phyloP scores from a whole-genome alignment of 1,284 basidiomycete species.

The Cutaneotrichosporon mucoides region DNA sequence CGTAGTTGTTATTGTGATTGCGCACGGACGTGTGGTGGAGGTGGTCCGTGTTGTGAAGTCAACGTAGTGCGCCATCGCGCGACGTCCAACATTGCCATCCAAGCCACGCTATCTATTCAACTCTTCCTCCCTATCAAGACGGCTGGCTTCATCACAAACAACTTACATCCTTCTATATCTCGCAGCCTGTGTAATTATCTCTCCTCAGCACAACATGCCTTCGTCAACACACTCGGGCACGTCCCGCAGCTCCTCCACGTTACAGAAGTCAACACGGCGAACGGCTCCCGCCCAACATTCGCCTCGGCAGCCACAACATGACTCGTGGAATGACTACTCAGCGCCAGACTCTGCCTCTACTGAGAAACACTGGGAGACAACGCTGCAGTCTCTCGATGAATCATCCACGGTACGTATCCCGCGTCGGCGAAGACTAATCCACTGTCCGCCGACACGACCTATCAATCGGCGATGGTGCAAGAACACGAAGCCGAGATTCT shows the following conservation, averaged over 20 bases:
- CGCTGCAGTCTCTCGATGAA: neutral
- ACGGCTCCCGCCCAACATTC: neutral
- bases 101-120: neutral
- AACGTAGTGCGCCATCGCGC: no score
- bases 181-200: no score
- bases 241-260: neutral
- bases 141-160: neutral
- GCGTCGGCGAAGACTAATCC: no score
- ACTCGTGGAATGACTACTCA: neutral
- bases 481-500: neutral
- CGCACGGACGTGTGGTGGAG: constrained; percentile 6
- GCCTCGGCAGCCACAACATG: neutral
- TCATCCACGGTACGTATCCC: no score
- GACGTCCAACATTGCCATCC: no score
- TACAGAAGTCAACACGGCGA: neutral
- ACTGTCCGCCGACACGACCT: neutral
- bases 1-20: neutral
- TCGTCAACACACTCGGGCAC: no score
- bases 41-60: constrained; percentile 4
- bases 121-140: no score
- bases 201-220: no score
- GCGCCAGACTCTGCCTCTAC: neutral
- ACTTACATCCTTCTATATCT: neutral
- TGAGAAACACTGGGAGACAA: neutral
- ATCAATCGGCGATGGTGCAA: neutral